Conservation (phyloP, 106 monocot genomes). For the Dendrobium huoshanense region DNA sequence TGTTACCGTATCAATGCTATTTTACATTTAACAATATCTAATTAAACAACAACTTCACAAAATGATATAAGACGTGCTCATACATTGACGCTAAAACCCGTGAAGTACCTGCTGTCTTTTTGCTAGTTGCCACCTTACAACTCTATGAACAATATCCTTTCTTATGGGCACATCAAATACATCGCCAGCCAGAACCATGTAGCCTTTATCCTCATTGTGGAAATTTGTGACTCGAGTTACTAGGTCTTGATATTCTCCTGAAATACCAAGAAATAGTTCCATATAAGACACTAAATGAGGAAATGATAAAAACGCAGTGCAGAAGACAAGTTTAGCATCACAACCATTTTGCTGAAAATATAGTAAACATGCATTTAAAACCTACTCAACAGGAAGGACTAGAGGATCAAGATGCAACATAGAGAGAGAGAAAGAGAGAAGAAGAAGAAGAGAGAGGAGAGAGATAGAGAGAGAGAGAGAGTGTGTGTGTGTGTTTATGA, state of each 20-base stretch:
- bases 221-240: constrained; percentile 80
- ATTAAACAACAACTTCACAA: not conserved
- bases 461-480: not conserved
- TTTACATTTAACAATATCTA: not conserved
- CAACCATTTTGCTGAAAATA: not conserved
- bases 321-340: not conserved
- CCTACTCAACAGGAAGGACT: not conserved
- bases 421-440: not conserved
- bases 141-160: constrained; percentile 74
- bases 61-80: not conserved
- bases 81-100: not conserved
- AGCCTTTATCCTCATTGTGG: constrained; percentile 66
- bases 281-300: not conserved
- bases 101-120: constrained; percentile 61
- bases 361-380: not conserved
- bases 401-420: not conserved
- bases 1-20: not conserved
- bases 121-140: constrained; percentile 88
- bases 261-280: constrained; percentile 12
- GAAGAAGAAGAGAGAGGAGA: not conserved
- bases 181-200: constrained; percentile 79
- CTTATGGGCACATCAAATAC: constrained; percentile 90
- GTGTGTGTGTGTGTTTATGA: not conserved
- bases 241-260: constrained; percentile 69
- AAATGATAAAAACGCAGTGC: not conserved